Conservation (phyloP, 768 basidiomycete species). For the Calocybe gangraenosa region DNA sequence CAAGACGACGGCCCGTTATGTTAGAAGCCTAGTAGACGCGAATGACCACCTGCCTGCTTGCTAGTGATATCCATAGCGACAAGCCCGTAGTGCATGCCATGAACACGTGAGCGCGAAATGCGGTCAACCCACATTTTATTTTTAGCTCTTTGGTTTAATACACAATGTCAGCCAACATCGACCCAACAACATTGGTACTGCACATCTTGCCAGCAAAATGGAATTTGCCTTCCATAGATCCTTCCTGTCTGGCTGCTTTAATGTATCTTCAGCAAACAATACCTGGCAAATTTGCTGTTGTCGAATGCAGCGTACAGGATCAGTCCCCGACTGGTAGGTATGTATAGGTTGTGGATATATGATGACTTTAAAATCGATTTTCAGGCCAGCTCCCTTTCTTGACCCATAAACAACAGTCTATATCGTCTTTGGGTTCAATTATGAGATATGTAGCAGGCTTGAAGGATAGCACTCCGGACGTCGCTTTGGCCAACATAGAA, state of each 20-base stretch:
- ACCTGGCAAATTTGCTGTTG: constrained; percentile 63
- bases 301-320: constrained; percentile 65
- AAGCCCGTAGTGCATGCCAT: too few relatives aligned
- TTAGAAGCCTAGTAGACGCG: neutral
- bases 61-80: too few relatives aligned
- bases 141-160: neutral
- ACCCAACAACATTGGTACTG: constrained; percentile 29
- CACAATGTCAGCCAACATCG: constrained; percentile 2
- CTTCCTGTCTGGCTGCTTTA: constrained; percentile 58
- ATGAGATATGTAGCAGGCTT: constrained; percentile 60
- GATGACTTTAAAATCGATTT: neutral
- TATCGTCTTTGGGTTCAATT: constrained; percentile 57
- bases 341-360: constrained; percentile 8
- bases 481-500: constrained; percentile 38
- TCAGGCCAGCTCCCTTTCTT: constrained; percentile 76
- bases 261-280: constrained; percentile 66
- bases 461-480: constrained; percentile 44
- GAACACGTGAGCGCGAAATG: neutral
- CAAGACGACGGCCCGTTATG: neutral
- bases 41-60: neutral
- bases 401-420: constrained; percentile 46
- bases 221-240: constrained; percentile 63
- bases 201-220: constrained; percentile 71
- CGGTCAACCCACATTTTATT: neutral
- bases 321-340: constrained; percentile 67